These are phyloP conservation scores for Phyllosticta paracitricarpa DNA, from an alignment of 2,329 filamentous ascomycete species.

Conservation along the genomic window DNA sequence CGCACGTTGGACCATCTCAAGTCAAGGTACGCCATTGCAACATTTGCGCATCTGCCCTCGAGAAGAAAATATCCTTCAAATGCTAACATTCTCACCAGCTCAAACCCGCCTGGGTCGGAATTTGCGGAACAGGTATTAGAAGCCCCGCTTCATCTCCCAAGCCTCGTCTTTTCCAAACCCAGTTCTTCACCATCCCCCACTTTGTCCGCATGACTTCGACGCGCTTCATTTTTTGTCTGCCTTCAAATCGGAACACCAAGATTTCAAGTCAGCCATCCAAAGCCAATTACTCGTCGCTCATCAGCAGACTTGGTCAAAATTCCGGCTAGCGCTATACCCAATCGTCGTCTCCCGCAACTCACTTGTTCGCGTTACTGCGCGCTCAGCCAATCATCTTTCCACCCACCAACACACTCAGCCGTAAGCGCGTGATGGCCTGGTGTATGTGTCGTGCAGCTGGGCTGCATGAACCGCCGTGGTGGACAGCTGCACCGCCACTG, in stretches of 20 bases:
- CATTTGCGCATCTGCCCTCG: background rate
- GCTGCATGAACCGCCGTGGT: background rate
- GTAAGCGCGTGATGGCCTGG: background rate
- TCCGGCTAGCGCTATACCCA: background rate
- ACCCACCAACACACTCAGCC: background rate
- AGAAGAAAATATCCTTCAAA: slow-evolving; percentile 9
- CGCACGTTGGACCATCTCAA: slow-evolving; percentile 29
- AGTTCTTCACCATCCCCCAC: background rate
- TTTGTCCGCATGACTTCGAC: background rate
- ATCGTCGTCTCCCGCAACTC: background rate
- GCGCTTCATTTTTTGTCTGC: background rate
- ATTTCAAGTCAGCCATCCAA: background rate
- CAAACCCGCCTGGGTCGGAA: slow-evolving; percentile 32
- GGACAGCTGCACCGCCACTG: background rate
- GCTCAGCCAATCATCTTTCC: background rate
- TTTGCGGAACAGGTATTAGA: slow-evolving; percentile 31
- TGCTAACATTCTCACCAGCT: slow-evolving; percentile 15
- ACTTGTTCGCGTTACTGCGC: background rate
- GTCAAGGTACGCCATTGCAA: slow-evolving; percentile 24
- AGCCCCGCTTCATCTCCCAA: background rate
- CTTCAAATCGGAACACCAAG: background rate
- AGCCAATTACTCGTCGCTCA: background rate
- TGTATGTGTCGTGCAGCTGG: background rate
- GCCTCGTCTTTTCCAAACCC: background rate
- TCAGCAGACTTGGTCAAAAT: background rate